These are phyloP conservation scores for Plasmodium fragile DNA, from an alignment of 169 alveolate species.

Conservation along the genomic window DNA sequence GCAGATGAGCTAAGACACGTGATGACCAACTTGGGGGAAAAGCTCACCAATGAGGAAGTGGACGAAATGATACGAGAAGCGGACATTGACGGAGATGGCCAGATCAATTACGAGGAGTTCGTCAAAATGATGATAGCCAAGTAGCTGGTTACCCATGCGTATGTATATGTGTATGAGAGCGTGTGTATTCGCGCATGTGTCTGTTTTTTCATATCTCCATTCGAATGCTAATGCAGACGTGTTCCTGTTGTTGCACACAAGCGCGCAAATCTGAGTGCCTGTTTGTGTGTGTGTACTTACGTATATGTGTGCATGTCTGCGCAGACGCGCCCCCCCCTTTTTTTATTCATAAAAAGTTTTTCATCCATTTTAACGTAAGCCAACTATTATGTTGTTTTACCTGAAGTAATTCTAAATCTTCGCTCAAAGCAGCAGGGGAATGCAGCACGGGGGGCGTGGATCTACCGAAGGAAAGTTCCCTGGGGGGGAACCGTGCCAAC, in stretches of 20 bases:
- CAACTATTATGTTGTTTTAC: conserved; percentile 24
- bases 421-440: background rate
- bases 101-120: conserved; percentile 98
- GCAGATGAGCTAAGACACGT: conserved; percentile 99
- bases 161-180: background rate
- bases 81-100: conserved; percentile 99
- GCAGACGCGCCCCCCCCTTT: background rate
- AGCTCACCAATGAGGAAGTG: conserved; percentile 98
- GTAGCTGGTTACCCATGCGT: conserved; percentile 77
- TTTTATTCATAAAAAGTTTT: background rate
- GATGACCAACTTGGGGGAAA: conserved; percentile 99
- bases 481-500: background rate
- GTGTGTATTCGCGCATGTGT: background rate
- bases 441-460: background rate
- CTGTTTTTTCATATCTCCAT: background rate
- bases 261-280: conserved; percentile 4
- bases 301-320: background rate
- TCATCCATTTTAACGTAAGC: conserved; percentile 2
- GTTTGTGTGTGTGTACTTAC: background rate
- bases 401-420: conserved; percentile 26
- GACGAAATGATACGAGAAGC: conserved; percentile 99
- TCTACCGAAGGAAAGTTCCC: background rate
- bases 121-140: conserved; percentile 98
- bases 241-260: background rate
- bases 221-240: conserved; percentile 4